Conservation (phyloP, 2,329 filamentous ascomycete genomes). For the Chaetomium strumarium region DNA sequence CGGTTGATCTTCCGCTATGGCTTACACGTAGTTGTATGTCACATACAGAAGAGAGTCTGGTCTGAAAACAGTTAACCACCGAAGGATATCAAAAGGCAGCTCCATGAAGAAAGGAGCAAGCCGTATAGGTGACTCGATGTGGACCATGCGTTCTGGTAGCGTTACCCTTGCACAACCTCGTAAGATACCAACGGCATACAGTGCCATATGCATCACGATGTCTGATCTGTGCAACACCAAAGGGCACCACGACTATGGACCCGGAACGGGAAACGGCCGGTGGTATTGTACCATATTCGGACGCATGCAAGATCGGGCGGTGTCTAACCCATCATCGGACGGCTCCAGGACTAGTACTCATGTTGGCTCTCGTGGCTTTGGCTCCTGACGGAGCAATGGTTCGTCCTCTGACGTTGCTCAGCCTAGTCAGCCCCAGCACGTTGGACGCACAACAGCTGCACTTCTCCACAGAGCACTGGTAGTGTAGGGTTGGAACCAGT, state of each 20-base stretch:
- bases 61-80: too few species aligned
- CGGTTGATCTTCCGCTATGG: too few species aligned
- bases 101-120: too few species aligned
- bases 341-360: not conserved
- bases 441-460: slow-evolving; percentile 1
- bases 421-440: slow-evolving; percentile 10
- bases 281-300: not conserved
- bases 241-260: not conserved
- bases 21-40: too few species aligned
- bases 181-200: not conserved
- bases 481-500: not conserved
- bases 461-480: not conserved
- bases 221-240: not conserved
- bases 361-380: not conserved
- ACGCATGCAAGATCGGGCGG: not conserved
- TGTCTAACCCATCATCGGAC: not conserved
- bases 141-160: too few species aligned
- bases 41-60: too few species aligned
- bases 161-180: not conserved
- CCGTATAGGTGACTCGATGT: too few species aligned
- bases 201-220: not conserved
- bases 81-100: too few species aligned
- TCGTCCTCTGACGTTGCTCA: slow-evolving; percentile 13
- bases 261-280: not conserved
- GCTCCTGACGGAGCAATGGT: slow-evolving; percentile 1